A percentile compares a stretch with the other conserved stretches of the same genome.
Conservation (phyloP, 1,284 basidiomycete genomes). For the Amylostereum areolatum region DNA sequence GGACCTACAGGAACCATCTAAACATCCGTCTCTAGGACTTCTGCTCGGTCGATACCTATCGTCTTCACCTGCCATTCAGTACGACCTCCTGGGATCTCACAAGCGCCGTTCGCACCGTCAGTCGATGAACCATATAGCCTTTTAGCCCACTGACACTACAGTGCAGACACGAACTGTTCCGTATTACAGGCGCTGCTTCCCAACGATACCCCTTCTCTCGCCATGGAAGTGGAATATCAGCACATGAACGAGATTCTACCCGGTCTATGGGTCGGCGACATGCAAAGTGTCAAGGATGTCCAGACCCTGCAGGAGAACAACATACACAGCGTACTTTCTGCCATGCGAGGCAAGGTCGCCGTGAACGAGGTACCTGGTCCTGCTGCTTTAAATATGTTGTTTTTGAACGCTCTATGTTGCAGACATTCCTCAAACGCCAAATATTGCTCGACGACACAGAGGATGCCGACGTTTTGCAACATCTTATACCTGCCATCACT, state of each 20-base stretch:
- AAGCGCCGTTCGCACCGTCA: no score
- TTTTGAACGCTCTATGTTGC: constrained; percentile 3
- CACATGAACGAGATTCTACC: constrained; percentile 57
- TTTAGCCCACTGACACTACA: no score
- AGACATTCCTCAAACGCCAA: constrained; percentile 70
- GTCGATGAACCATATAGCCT: no score
- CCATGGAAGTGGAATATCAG: constrained; percentile 1
- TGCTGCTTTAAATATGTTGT: constrained; percentile 1
- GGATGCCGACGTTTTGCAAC: constrained; percentile 68
- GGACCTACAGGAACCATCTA: no score
- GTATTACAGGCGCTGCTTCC: no score
- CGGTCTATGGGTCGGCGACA: constrained; percentile 61
- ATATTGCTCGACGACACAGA: constrained; percentile 67
- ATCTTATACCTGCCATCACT: constrained; percentile 71
- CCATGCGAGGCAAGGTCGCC: constrained; percentile 63
- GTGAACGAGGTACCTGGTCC: constrained; percentile 50
- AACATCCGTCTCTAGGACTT: no score
- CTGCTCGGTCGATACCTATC: no score
- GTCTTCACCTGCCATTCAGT: no score
- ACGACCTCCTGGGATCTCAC: no score
- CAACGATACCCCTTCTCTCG: no score
- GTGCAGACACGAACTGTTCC: no score
- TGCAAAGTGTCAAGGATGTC: constrained; percentile 48
- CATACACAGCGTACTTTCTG: constrained; percentile 65
- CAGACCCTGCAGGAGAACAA: constrained; percentile 51